Evolutionary conservation across 2,329 filamentous ascomycete genomes (phyloP).

Genomic region (Acrodontium crateriforme): DNA sequence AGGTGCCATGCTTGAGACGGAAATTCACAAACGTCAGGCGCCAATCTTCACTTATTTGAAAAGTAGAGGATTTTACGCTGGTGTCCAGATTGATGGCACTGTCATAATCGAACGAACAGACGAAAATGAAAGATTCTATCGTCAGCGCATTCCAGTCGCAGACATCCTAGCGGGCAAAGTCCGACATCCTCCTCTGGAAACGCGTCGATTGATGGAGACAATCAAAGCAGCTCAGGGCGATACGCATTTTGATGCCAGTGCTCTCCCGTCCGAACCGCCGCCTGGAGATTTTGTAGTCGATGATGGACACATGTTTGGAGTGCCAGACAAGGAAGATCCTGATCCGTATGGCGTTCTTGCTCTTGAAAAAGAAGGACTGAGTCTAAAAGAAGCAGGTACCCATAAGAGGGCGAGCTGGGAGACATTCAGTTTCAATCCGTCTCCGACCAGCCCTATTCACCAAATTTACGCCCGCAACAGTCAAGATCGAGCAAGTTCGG

Average conservation of each 20-base stretch:
- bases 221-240: conserved; percentile 81
- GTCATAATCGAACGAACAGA: conserved; percentile 75
- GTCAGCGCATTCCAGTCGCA: conserved; percentile 45
- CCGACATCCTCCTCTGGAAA: conserved; percentile 41
- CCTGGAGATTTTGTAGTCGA: conserved; percentile 59
- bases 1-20: conserved; percentile 58
- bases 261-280: conserved; percentile 56
- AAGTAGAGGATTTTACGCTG: conserved; percentile 75
- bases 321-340: conserved; percentile 67
- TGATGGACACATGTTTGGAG: conserved; percentile 50
- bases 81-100: conserved; percentile 75
- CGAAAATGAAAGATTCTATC: conserved; percentile 79
- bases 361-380: conserved; percentile 76
- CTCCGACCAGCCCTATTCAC: conserved; percentile 58
- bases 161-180: conserved; percentile 51
- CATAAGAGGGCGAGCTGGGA: conserved; percentile 59
- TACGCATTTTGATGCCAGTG: conserved; percentile 52
- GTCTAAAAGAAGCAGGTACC: conserved; percentile 80
- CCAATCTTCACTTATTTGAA: conserved; percentile 81
- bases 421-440: conserved; percentile 69
- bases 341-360: conserved; percentile 87
- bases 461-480: conserved; percentile 50
- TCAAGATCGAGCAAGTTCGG: conserved; percentile 25
- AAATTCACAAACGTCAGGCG: conserved; percentile 52
- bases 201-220: conserved; percentile 58